Conservation (phyloP, 2,329 filamentous ascomycete species). For the Lasiodiplodia sp. region DNA sequence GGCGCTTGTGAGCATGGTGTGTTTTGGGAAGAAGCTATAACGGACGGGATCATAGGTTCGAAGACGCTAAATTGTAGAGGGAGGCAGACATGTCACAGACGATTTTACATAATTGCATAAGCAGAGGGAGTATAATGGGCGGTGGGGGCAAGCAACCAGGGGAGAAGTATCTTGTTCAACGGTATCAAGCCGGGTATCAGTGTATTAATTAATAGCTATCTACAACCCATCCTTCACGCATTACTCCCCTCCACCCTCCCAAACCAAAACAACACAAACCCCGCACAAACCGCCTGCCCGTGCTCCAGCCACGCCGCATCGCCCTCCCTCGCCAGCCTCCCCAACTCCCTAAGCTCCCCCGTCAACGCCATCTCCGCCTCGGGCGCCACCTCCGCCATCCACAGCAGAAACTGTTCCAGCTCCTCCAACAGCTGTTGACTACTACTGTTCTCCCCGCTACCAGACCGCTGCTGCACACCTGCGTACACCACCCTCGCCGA, state of each 20-base stretch:
- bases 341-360: slow-evolving; percentile 13
- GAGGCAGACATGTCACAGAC: background rate
- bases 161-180: too few species aligned
- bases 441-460: too few species aligned
- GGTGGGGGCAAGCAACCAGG: background rate
- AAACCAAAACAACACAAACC: slow-evolving; percentile 20
- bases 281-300: slow-evolving; percentile 4
- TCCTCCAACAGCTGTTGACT: background rate
- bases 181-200: background rate
- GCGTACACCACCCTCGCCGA: slow-evolving; percentile 3
- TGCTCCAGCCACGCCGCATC: background rate
- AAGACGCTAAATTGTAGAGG: too few species aligned
- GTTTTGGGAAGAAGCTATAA: background rate
- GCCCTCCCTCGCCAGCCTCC: background rate
- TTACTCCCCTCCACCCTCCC: background rate
- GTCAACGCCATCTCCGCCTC: background rate
- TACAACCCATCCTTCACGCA: background rate
- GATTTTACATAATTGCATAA: too few species aligned
- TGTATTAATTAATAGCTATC: background rate
- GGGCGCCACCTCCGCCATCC: slow-evolving; percentile 1
- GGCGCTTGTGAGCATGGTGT: background rate
- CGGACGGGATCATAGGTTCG: too few species aligned
- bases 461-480: too few species aligned
- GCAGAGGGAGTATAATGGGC: background rate
- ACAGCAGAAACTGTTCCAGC: background rate